Evolutionary conservation across 805 yeast genomes (phyloP).

Genomic region (Saturnispora silvae): DNA sequence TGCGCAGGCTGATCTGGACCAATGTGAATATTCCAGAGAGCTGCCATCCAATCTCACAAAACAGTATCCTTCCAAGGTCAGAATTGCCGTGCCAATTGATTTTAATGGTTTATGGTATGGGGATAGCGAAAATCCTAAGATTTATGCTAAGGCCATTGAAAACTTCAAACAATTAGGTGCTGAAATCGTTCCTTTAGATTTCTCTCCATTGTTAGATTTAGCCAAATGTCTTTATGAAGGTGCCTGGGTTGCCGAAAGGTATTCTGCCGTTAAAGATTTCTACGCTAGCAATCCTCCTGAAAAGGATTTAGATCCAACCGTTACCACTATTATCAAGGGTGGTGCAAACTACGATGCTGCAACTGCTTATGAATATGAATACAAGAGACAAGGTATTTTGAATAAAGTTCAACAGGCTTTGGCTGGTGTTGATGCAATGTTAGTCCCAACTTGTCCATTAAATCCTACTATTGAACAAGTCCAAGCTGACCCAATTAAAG

Average conservation of each 20-base stretch:
- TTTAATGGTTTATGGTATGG: constrained; percentile 62
- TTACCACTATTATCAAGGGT: constrained; percentile 58
- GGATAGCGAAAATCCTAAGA: constrained; percentile 63
- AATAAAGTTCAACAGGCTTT: constrained; percentile 50
- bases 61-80: constrained; percentile 48
- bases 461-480: constrained; percentile 75
- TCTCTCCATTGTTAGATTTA: constrained; percentile 63
- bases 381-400: constrained; percentile 71
- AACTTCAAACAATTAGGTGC: constrained; percentile 44
- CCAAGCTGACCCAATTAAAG: constrained; percentile 62
- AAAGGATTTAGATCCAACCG: constrained; percentile 74
- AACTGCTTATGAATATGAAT: constrained; percentile 76
- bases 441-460: constrained; percentile 91
- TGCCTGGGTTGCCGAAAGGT: constrained; percentile 98
- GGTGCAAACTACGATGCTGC: constrained; percentile 77
- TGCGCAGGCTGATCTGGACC: constrained; percentile 55
- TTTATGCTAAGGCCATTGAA: constrained; percentile 54
- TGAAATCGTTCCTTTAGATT: constrained; percentile 51
- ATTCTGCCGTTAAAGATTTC: constrained; percentile 69
- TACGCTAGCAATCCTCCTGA: constrained; percentile 60
- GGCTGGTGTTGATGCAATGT: constrained; percentile 55
- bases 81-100: constrained; percentile 65
- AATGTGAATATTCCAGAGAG: constrained; percentile 73
- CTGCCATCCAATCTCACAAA: constrained; percentile 58
- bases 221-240: constrained; percentile 92